A percentile compares a stretch with the other conserved stretches of the same genome.
These are phyloP conservation scores for Hypholoma fasciculare DNA, from an alignment of 768 basidiomycete genomes.

Conservation along the genomic window DNA sequence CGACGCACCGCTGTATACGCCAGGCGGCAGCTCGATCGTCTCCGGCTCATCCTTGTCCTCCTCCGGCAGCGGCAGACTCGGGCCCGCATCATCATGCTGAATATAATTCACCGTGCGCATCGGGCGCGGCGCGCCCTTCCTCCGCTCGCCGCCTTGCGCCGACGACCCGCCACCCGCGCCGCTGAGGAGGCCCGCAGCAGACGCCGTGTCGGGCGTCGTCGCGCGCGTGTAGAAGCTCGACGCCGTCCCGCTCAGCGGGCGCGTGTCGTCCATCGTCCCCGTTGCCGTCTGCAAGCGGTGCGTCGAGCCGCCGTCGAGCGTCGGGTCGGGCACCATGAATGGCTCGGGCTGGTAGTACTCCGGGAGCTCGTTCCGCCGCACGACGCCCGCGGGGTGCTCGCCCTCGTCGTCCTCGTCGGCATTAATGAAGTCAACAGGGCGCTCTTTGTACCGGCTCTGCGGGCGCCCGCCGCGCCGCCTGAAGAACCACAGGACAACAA, in stretches of 20 bases:
- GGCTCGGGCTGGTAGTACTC: constrained; percentile 78
- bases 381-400: constrained; percentile 18
- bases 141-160: constrained; percentile 23
- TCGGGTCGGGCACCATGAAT: constrained; percentile 69
- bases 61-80: constrained; percentile 33
- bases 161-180: constrained; percentile 25
- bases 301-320: constrained; percentile 31
- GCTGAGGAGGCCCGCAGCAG: constrained; percentile 10
- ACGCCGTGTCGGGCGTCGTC: constrained; percentile 42
- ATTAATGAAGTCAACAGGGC: constrained; percentile 67
- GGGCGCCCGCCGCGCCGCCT: constrained; percentile 41
- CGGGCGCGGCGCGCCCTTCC: constrained; percentile 51
- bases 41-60: constrained; percentile 50
- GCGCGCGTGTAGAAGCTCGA: constrained; percentile 40
- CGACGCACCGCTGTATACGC: constrained; percentile 69
- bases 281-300: constrained; percentile 21
- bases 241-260: constrained; percentile 39
- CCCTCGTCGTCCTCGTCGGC: constrained; percentile 57
- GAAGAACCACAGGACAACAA: constrained; percentile 49
- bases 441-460: constrained; percentile 45
- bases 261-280: constrained; percentile 21
- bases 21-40: constrained; percentile 81
- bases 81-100: constrained; percentile 84
- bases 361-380: constrained; percentile 50
- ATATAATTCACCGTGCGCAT: constrained; percentile 77